Percentiles rank a stretch among this genome's conserved stretches.
These are phyloP conservation scores for Zygosaccharomyces rouxii DNA, from an alignment of 805 yeast species.

Conservation along the genomic window DNA sequence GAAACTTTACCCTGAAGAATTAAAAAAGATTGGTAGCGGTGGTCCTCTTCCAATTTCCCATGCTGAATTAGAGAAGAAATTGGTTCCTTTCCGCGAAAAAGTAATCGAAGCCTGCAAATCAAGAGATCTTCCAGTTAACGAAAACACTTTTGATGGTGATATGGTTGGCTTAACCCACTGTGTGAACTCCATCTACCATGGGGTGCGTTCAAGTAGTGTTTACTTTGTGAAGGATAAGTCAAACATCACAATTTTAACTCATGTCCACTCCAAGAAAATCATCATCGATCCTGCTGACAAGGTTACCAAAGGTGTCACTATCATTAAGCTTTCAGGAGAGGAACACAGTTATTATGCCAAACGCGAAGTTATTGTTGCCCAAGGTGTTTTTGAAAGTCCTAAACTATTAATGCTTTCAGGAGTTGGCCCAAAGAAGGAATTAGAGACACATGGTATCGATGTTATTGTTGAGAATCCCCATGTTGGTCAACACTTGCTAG, in stretches of 20 bases:
- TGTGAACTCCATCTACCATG: slow-evolving; percentile 24
- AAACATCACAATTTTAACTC: slow-evolving; percentile 28
- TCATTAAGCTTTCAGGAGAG: slow-evolving; percentile 24
- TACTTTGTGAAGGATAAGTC: slow-evolving; percentile 18
- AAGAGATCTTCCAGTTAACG: slow-evolving; percentile 19
- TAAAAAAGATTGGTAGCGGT: slow-evolving; percentile 23
- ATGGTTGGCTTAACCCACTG: slow-evolving; percentile 22
- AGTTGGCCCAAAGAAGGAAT: slow-evolving; percentile 30
- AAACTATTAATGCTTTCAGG: slow-evolving; percentile 34
- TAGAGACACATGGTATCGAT: slow-evolving; percentile 27
- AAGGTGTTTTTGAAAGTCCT: slow-evolving; percentile 35
- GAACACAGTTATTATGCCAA: slow-evolving; percentile 24
- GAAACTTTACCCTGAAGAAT: slow-evolving; percentile 17
- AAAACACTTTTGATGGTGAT: slow-evolving; percentile 25
- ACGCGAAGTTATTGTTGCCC: slow-evolving; percentile 28
- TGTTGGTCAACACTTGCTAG: slow-evolving; percentile 35
- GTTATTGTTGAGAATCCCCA: slow-evolving; percentile 29
- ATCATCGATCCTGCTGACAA: slow-evolving; percentile 20
- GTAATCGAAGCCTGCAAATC: slow-evolving; percentile 16
- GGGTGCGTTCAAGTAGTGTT: slow-evolving; percentile 25
- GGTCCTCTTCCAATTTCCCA: slow-evolving; percentile 27
- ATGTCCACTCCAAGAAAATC: slow-evolving; percentile 28
- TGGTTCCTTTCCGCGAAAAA: slow-evolving; percentile 19
- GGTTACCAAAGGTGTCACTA: slow-evolving; percentile 25
- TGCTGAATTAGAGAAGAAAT: slow-evolving; percentile 20